Evolutionary conservation across 1,284 basidiomycete genomes (phyloP).

Genomic region (Prillingera fragicola): DNA sequence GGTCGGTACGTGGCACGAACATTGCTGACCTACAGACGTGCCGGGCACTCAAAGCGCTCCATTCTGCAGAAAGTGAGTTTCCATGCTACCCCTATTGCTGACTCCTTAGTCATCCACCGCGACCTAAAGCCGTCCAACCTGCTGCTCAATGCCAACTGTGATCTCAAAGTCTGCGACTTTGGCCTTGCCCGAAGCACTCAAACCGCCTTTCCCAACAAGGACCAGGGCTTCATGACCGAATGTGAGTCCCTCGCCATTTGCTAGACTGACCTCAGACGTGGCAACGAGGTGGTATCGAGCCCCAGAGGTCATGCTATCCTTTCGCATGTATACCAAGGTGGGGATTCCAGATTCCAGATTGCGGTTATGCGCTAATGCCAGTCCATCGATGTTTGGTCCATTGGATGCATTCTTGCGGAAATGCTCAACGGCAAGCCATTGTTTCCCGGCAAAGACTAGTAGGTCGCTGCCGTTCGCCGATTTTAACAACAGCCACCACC

Average conservation of each 20-base stretch:
- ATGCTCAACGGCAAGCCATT: conserved; percentile 91
- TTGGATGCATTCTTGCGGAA: conserved; percentile 94
- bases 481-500: conserved; percentile 62
- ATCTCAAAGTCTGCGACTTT: conserved; percentile 91
- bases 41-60: conserved; percentile 86
- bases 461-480: conserved; percentile 22
- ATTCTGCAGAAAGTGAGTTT: conserved; percentile 66
- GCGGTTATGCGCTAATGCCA: conserved; percentile 32
- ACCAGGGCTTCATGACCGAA: conserved; percentile 78
- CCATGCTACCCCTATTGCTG: conserved; percentile 3
- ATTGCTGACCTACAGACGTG: conserved; percentile 53
- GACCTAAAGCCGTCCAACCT: conserved; percentile 94
- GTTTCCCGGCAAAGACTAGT: conserved; percentile 92
- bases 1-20: neutral
- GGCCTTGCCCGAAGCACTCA: conserved; percentile 82
- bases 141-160: conserved; percentile 92
- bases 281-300: conserved; percentile 65
- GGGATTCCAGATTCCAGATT: conserved; percentile 14
- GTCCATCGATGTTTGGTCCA: conserved; percentile 92
- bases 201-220: conserved; percentile 70
- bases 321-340: conserved; percentile 91
- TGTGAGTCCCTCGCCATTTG: conserved; percentile 18
- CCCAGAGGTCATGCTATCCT: conserved; percentile 93
- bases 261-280: conserved; percentile 9
- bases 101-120: conserved; percentile 69